Evolutionary conservation across 805 yeast species (phyloP), one percentile per base, ranked within the genome.

Genomic region (Wickerhamiella galacta): DNA sequence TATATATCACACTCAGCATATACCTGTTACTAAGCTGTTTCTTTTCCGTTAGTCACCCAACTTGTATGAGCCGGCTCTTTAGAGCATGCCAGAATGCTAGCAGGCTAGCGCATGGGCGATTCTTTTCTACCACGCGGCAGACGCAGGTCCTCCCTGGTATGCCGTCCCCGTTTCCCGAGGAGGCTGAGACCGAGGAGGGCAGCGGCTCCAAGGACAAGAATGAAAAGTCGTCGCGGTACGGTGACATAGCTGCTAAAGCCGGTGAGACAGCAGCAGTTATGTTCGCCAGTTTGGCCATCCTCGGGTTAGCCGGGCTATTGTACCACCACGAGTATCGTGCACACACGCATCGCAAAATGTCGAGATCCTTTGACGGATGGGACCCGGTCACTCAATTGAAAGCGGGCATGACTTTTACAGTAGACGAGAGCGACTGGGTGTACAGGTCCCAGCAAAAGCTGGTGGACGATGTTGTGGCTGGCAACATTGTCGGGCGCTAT

Each of bases 191-290:
- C 6, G 18, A 11, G 20, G 21, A 22, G 6, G 24, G 17, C 25
- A 15, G 22, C 14, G 22, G 15, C 7, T n/a, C 20, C 4, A 28
- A 33, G 19, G 23, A 23, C 7, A 28, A 29, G 10, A 18, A 18
- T 10, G n/a, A 18, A 3, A n/a, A 18, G 20, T 28, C 36, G 34
- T 30, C 37, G 29, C 34, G 37, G 16, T 26, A 22, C 16, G 35
- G 37, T 9, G 36, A 28, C 5, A 39, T 43, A 6, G 19, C 31
- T 22, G 17, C 41, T 26, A 42, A 37, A 32, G 43, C 45, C 10
- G 35, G 35, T 9, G 90, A 79, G 48, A 72, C 90, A 0, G 72
- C 74, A 0, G 72, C 79, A 3, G 70, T 79, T 28, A 77, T 85
- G 12, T 57, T 77, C 29, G 70, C 80, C 11, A 73, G 85, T 3